Conservation (phyloP, 2,329 filamentous ascomycete species). For the Salinomyces thailandicus region DNA sequence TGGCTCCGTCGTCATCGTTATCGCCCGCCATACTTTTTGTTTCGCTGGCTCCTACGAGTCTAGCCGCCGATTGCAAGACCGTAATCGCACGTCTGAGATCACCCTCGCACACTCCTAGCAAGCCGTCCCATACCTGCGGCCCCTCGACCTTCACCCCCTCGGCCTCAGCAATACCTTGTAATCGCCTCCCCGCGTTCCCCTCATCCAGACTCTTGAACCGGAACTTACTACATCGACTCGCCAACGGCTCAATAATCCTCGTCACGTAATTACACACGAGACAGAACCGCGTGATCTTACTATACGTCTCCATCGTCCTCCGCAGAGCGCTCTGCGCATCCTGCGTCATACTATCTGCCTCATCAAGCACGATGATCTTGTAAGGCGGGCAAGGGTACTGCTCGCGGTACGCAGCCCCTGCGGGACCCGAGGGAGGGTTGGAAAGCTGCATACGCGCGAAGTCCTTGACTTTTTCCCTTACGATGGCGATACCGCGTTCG, state of each 20-base stretch:
- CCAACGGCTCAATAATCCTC: constrained; percentile 91
- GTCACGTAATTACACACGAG: constrained; percentile 98
- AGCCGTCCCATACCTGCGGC: constrained; percentile 68
- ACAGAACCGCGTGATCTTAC: constrained; percentile 91
- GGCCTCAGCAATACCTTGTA: constrained; percentile 70
- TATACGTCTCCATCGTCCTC: constrained; percentile 97
- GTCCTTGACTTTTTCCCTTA: constrained; percentile 95
- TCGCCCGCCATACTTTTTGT: constrained; percentile 52
- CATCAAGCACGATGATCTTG: constrained; percentile 97
- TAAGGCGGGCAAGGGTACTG: constrained; percentile 91
- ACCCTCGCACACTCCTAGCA: constrained; percentile 83
- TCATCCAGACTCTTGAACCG: constrained; percentile 93
- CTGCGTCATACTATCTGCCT: constrained; percentile 98
- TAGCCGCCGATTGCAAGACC: constrained; percentile 85
- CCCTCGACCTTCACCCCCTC: constrained; percentile 69
- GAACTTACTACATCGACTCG: constrained; percentile 90
- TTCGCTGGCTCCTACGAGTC: constrained; percentile 60
- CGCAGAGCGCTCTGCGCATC: constrained; percentile 89
- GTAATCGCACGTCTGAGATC: constrained; percentile 95
- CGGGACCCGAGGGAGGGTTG: constrained; percentile 59
- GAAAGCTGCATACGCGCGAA: constrained; percentile 93
- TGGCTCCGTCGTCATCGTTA: constrained; percentile 40
- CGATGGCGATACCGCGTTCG: constrained; percentile 93
- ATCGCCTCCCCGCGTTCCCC: constrained; percentile 64
- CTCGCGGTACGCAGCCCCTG: constrained; percentile 45